phyloP scores from a whole-genome alignment of 1,284 basidiomycete species.

The Microbotryum intermedium region DNA sequence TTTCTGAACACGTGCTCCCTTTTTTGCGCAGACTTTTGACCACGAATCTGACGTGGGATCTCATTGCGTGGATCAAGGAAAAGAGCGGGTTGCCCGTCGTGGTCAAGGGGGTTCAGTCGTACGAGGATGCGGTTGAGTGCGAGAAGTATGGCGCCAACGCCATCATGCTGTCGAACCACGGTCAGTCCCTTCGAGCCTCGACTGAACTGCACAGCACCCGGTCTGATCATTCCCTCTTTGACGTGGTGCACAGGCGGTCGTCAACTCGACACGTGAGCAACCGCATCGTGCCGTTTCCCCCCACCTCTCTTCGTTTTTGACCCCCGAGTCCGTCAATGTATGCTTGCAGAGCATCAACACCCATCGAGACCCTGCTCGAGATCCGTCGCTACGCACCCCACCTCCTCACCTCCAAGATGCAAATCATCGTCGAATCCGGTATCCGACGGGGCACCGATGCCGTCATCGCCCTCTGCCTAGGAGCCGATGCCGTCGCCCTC shows the following conservation, averaged over 20 bases:
- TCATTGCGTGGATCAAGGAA: slow-evolving; percentile 10
- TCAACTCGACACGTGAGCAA: slow-evolving; percentile 12
- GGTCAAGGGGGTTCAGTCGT: slow-evolving; percentile 37
- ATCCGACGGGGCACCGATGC: slow-evolving; percentile 35
- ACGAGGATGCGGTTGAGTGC: slow-evolving; percentile 39
- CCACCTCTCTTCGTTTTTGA: background rate
- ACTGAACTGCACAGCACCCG: slow-evolving; percentile 33
- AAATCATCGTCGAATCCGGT: slow-evolving; percentile 43
- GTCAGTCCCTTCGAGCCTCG: slow-evolving; percentile 39
- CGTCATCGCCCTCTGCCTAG: slow-evolving; percentile 37
- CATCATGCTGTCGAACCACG: slow-evolving; percentile 41
- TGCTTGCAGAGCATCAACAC: slow-evolving; percentile 13
- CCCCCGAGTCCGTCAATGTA: background rate
- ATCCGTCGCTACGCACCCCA: slow-evolving; percentile 63
- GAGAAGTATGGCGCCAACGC: slow-evolving; percentile 39
- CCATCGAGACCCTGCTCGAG: slow-evolving; percentile 30
- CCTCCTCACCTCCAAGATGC: slow-evolving; percentile 50
- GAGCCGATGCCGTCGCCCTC: slow-evolving; percentile 33
- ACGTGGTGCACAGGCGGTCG: slow-evolving; percentile 32
- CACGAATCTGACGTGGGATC: slow-evolving; percentile 17
- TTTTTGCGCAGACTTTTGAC: too few relatives aligned
- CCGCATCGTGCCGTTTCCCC: background rate
- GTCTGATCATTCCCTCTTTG: slow-evolving; percentile 33
- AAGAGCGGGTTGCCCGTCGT: slow-evolving; percentile 19
- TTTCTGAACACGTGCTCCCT: too few relatives aligned